Evolutionary conservation across 1,284 basidiomycete species (phyloP).

Genomic region (Sanguinoderma infundibulare): DNA sequence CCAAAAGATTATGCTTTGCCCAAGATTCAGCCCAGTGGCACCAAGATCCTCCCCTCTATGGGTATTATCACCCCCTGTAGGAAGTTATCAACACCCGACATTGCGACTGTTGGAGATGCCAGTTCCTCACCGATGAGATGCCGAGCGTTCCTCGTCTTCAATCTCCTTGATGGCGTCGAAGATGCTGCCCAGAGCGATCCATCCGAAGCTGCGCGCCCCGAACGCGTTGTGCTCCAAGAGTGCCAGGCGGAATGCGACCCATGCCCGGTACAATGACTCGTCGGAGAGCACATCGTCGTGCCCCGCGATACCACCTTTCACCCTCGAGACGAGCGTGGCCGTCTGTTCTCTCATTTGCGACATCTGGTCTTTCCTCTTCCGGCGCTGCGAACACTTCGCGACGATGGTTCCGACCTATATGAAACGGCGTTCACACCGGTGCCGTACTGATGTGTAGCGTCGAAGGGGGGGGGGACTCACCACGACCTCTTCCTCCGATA

Average conservation of each 20-base stretch:
- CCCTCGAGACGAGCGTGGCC: conserved; percentile 49
- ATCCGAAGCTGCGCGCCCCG: conserved; percentile 64
- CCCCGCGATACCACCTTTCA: conserved; percentile 51
- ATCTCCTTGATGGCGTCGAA: conserved; percentile 48
- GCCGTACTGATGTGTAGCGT: neutral
- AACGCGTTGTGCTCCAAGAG: conserved; percentile 44
- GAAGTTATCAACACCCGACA: neutral
- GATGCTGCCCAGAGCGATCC: conserved; percentile 58
- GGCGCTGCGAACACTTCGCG: conserved; percentile 60
- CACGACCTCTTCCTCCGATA: conserved; percentile 65
- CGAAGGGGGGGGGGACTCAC: conserved; percentile 6
- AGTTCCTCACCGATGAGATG: neutral
- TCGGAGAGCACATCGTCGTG: conserved; percentile 45
- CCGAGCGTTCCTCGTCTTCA: conserved; percentile 34
- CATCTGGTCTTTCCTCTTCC: conserved; percentile 55
- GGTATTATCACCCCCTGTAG: neutral
- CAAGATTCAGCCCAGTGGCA: neutral
- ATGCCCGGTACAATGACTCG: conserved; percentile 48
- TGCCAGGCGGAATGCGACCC: conserved; percentile 56
- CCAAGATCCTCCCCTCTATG: neutral
- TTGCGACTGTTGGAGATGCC: neutral
- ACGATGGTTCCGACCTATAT: conserved; percentile 57
- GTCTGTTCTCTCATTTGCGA: conserved; percentile 58
- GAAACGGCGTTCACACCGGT: neutral
- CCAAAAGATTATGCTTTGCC: neutral